phyloP scores from a whole-genome alignment of 176 grass and related monocot species.

The Musa beccarii region DNA sequence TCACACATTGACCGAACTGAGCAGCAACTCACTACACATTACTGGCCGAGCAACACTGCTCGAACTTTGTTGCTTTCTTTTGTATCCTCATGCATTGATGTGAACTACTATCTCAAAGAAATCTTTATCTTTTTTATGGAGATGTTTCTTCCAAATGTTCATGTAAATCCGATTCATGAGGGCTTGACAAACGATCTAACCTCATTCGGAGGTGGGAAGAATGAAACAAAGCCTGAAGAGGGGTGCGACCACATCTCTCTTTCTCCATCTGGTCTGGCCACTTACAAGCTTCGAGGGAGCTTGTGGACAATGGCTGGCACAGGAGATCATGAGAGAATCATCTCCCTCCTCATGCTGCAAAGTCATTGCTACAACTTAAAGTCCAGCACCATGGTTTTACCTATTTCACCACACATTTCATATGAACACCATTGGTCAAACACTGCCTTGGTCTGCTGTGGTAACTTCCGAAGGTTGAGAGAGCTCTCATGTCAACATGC shows the following conservation, averaged over 20 bases:
- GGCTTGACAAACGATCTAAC: conserved; percentile 14
- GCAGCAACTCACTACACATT: no score
- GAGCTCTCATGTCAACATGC: no score
- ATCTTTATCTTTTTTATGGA: no score
- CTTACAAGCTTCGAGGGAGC: conserved; percentile 50
- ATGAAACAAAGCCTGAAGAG: conserved; percentile 22
- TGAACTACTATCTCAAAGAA: no score
- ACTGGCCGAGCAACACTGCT: no score
- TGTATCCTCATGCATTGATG: no score
- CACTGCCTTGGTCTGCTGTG: no score
- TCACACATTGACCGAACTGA: no score
- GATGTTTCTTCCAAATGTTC: background rate
- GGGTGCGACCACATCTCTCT: conserved; percentile 35
- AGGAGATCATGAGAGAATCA: conserved; percentile 43
- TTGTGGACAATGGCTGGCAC: conserved; percentile 66
- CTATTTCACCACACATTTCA: conserved; percentile 58
- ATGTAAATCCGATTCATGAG: conserved; percentile 33
- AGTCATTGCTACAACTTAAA: conserved; percentile 73
- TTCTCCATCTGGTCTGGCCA: conserved; percentile 55
- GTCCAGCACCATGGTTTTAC: conserved; percentile 81
- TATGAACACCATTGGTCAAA: background rate
- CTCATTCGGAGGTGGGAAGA: conserved; percentile 22
- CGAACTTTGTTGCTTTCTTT: no score
- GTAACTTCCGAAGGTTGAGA: no score
- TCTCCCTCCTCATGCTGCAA: conserved; percentile 48